phyloP scores from a whole-genome alignment of 2,329 filamentous ascomycete genomes.

The Cercospora sesami region DNA sequence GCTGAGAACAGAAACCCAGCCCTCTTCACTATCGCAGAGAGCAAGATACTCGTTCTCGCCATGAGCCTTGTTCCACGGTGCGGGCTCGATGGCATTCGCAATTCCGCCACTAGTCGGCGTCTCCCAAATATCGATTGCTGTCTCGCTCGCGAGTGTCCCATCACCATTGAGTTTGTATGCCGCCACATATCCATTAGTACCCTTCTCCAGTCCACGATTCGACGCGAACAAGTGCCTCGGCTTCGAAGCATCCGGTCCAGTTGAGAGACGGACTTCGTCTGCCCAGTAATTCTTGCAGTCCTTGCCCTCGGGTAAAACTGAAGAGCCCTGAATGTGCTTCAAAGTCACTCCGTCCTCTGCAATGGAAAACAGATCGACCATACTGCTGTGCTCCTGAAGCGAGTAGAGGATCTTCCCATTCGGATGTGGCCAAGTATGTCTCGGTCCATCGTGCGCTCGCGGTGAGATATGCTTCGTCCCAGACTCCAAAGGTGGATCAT shows the following conservation, averaged over 20 bases:
- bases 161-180: slow-evolving; percentile 33
- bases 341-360: slow-evolving; percentile 34
- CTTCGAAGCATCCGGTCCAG: slow-evolving; percentile 27
- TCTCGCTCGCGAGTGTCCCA: slow-evolving; percentile 32
- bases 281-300: slow-evolving; percentile 40
- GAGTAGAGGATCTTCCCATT: slow-evolving; percentile 38
- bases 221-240: slow-evolving; percentile 40
- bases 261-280: slow-evolving; percentile 40
- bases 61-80: slow-evolving; percentile 30
- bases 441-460: slow-evolving; percentile 37
- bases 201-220: slow-evolving; percentile 37
- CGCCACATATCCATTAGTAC: slow-evolving; percentile 38
- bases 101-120: slow-evolving; percentile 40
- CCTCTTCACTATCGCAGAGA: slow-evolving; percentile 40
- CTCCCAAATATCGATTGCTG: slow-evolving; percentile 38
- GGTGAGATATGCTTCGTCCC: slow-evolving; percentile 36
- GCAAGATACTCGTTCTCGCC: slow-evolving; percentile 36
- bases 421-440: slow-evolving; percentile 41
- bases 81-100: slow-evolving; percentile 41
- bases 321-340: slow-evolving; percentile 33
- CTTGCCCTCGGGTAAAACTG: slow-evolving; percentile 37
- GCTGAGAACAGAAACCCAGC: slow-evolving; percentile 36
- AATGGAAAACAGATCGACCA: slow-evolving; percentile 39
- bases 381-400: slow-evolving; percentile 41
- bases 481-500: slow-evolving; percentile 31